Conservation (phyloP, 2,329 filamentous ascomycete genomes). For the Ophiocordyceps polyrhachis-furcata region DNA sequence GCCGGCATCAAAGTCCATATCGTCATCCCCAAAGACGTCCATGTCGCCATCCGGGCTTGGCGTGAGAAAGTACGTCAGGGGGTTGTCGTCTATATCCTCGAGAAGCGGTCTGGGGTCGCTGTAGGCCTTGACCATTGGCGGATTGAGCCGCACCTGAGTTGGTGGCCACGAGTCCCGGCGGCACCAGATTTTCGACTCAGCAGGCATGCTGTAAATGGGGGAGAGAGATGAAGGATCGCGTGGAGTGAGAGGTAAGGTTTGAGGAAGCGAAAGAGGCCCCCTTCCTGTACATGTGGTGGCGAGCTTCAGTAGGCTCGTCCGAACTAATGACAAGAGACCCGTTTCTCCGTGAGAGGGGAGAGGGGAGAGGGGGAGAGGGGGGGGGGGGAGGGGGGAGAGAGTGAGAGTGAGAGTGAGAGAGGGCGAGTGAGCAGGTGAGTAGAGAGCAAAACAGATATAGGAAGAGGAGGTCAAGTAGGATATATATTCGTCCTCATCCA, state of each 20-base stretch:
- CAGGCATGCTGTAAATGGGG: constrained; percentile 15
- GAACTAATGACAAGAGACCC: no score
- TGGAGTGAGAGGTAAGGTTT: not conserved
- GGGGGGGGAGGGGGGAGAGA: not conserved
- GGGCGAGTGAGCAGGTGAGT: not conserved
- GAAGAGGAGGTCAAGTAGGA: not conserved
- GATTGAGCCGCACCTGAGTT: constrained; percentile 27
- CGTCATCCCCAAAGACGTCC: constrained; percentile 17
- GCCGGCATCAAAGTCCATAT: constrained; percentile 36
- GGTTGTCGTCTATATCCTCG: constrained; percentile 32
- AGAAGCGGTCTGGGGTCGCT: constrained; percentile 21
- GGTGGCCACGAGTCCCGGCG: constrained; percentile 32
- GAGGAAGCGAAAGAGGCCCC: not conserved
- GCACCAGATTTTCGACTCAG: constrained; percentile 12
- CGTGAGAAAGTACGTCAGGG: constrained; percentile 37
- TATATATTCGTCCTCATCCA: not conserved
- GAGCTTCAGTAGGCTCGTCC: no score
- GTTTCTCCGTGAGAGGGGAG: not conserved
- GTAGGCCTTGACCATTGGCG: constrained; percentile 14
- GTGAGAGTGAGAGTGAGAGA: not conserved
- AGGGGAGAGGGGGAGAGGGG: not conserved
- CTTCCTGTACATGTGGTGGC: no score
- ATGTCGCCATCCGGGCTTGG: constrained; percentile 24
- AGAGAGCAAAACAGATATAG: not conserved
- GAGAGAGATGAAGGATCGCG: no score